Evolutionary conservation across 352 stramenopile species (phyloP), one percentile per base, ranked within the genome.

Genomic region (Phytophthora europaea): DNA sequence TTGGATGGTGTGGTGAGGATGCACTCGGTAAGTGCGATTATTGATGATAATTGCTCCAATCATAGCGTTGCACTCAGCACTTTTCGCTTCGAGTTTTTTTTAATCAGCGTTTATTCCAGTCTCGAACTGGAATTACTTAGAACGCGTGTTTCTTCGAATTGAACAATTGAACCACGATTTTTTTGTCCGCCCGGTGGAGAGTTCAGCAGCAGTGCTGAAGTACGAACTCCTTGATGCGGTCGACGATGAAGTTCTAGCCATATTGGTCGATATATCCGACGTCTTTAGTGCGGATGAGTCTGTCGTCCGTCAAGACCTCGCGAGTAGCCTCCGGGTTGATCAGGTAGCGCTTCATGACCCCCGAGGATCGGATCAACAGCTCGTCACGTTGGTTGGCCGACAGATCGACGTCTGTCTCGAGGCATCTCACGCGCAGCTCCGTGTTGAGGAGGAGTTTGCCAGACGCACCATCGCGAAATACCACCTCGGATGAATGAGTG

Each of bases 211-310:
- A n/a, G n/a, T n/a, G n/a, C n/a, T n/a, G n/a, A n/a, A n/a, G n/a
- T n/a, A 99, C 98, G 13, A 99, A 69, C 71, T 98, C 94, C 77
- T 99, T 99, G 20, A 97, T 70, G 16, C 96, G 81, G 71, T 98
- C 96, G 0, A 92, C 89, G 50, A 99, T 96, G 68, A 92, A 98
- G 16, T 98, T 85, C 69, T 82, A 98, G 8, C 93, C 94, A 52
- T 98, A 90, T 36, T 97, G 78, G 67, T 98, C 94, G 63, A 98
- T 95, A 63, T 90, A 90, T 6, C 85, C 91, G 18, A 98, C 72
- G 79, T 99, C 96, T 7, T 94, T 94, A 9, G 93, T 98, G 54
- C 83, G 75, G 12, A 98, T 67, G 80, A 92, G 98, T 5, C 90
- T 88, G 52, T 90, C 85, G 22, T 86, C 48, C 18, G 79, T 93